phyloP scores from a whole-genome alignment of 2,329 filamentous ascomycete species.

The Penicillium sp. region DNA sequence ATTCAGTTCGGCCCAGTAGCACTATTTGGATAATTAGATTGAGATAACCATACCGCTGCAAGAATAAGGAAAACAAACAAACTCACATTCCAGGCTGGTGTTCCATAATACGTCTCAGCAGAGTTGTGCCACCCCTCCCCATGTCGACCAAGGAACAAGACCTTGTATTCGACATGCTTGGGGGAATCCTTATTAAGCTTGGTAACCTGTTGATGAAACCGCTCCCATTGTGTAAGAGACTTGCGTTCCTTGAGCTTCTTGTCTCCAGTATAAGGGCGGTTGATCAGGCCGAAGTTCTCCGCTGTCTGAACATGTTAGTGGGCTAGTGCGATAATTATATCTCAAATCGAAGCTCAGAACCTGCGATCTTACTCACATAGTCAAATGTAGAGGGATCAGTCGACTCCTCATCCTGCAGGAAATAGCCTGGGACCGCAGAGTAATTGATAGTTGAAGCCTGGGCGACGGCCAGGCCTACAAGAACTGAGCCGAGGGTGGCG shows the following conservation, averaged over 20 bases:
- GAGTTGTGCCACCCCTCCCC: constrained; percentile 62
- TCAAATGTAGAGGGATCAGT: constrained; percentile 50
- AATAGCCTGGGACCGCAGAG: constrained; percentile 48
- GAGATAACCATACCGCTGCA: background rate
- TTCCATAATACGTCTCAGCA: constrained; percentile 58
- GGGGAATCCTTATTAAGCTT: constrained; percentile 46
- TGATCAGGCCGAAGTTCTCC: constrained; percentile 51
- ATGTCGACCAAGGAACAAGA: constrained; percentile 60
- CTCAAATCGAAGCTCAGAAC: background rate
- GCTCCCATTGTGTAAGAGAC: constrained; percentile 54
- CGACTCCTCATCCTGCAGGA: constrained; percentile 48
- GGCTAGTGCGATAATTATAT: background rate
- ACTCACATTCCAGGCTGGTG: constrained; percentile 59
- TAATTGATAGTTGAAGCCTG: constrained; percentile 37
- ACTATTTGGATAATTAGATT: constrained; percentile 32
- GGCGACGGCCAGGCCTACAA: constrained; percentile 69
- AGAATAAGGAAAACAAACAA: background rate
- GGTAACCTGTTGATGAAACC: constrained; percentile 52
- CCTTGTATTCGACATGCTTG: constrained; percentile 50
- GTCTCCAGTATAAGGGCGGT: constrained; percentile 47
- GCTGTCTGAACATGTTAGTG: constrained; percentile 31
- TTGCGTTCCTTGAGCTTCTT: constrained; percentile 22
- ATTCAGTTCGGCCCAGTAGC: constrained; percentile 58
- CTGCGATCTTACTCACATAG: constrained; percentile 37
- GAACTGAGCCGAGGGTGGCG: constrained; percentile 72